Conservation (phyloP, 345 rosid genomes). For the Lumnitzera racemosa region DNA sequence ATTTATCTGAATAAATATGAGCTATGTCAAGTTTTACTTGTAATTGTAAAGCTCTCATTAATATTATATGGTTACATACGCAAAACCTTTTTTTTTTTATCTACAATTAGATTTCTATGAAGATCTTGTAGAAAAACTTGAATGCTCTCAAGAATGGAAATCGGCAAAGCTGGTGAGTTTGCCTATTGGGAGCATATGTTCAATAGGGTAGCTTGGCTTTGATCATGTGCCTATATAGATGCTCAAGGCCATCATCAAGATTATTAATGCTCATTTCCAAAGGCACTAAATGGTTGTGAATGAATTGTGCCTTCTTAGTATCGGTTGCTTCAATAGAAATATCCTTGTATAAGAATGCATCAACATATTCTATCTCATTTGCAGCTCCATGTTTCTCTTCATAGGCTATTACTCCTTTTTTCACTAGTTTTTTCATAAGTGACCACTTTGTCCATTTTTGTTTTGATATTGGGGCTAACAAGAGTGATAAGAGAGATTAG, state of each 20-base stretch:
- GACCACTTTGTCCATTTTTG: slow-evolving; percentile 36
- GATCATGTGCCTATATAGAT: slow-evolving; percentile 47
- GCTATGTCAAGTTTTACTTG: too few relatives aligned
- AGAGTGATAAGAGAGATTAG: slow-evolving; percentile 37
- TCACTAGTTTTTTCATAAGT: slow-evolving; percentile 36
- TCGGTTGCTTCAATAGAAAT: not conserved
- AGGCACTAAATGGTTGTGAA: slow-evolving; percentile 32
- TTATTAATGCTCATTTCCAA: slow-evolving; percentile 36
- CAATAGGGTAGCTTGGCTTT: slow-evolving; percentile 52
- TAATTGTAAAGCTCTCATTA: too few relatives aligned
- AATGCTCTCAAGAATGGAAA: not conserved
- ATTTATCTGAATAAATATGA: too few relatives aligned
- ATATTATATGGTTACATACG: too few relatives aligned
- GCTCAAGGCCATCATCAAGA: slow-evolving; percentile 48
- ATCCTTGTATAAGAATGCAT: slow-evolving; percentile 16
- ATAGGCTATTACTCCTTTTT: slow-evolving; percentile 20
- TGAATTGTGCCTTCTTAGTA: slow-evolving; percentile 20
- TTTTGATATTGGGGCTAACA: slow-evolving; percentile 17
- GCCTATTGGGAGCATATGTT: slow-evolving; percentile 54
- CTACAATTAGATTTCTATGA: not conserved
- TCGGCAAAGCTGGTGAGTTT: too few relatives aligned
- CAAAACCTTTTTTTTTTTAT: not conserved
- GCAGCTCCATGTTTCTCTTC: slow-evolving; percentile 26
- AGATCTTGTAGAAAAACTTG: too few relatives aligned
- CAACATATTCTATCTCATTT: slow-evolving; percentile 42